phyloP scores from a whole-genome alignment of 2,329 filamentous ascomycete genomes.

The Calonectria multiphialidica region DNA sequence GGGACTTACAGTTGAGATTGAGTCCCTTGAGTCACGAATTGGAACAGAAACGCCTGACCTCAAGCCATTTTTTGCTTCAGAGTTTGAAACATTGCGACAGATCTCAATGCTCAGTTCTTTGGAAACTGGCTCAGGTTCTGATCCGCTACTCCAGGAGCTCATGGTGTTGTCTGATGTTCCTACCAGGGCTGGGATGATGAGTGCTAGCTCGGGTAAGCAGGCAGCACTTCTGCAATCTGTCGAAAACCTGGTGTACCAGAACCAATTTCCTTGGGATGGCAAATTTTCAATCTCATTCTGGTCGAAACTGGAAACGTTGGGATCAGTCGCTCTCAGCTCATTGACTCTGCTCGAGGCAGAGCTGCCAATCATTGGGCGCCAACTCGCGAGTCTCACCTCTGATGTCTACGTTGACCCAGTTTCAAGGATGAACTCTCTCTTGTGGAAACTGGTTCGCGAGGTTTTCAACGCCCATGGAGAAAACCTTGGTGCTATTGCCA shows the following conservation, averaged over 20 bases:
- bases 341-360: slow-evolving; percentile 75
- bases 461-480: slow-evolving; percentile 55
- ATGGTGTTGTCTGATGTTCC: slow-evolving; percentile 61
- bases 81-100: slow-evolving; percentile 71
- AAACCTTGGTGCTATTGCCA: slow-evolving; percentile 44
- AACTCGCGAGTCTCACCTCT: slow-evolving; percentile 62
- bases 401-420: slow-evolving; percentile 65
- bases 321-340: slow-evolving; percentile 68
- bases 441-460: slow-evolving; percentile 60
- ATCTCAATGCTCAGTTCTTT: slow-evolving; percentile 56
- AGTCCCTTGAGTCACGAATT: slow-evolving; percentile 61
- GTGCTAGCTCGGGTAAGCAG: slow-evolving; percentile 49
- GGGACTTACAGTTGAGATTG: slow-evolving; percentile 64
- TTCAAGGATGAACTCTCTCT: slow-evolving; percentile 58
- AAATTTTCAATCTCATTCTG: slow-evolving; percentile 62
- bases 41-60: slow-evolving; percentile 55
- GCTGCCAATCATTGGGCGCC: slow-evolving; percentile 69
- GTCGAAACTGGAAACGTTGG: slow-evolving; percentile 63
- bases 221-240: slow-evolving; percentile 60
- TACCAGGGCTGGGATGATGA: slow-evolving; percentile 49
- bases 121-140: neutral
- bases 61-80: slow-evolving; percentile 62
- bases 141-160: slow-evolving; percentile 50
- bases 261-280: slow-evolving; percentile 55
- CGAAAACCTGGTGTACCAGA: slow-evolving; percentile 58